These are phyloP conservation scores for Malassezia yamatoensis DNA, from an alignment of 1,284 basidiomycete genomes.

Conservation along the genomic window DNA sequence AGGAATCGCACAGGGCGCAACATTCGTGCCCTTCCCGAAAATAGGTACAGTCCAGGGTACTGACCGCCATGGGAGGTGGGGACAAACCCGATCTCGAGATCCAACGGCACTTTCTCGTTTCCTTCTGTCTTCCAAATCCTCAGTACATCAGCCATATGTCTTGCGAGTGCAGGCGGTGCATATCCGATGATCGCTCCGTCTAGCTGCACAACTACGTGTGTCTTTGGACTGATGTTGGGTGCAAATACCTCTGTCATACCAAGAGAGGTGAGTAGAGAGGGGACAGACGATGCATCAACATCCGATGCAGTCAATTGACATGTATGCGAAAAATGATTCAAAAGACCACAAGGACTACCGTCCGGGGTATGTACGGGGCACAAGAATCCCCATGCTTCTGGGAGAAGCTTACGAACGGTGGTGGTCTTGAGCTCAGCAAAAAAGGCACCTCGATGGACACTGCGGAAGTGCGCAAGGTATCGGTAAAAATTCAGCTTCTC, in stretches of 20 bases:
- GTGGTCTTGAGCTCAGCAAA: conserved; percentile 99
- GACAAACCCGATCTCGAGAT: conserved; percentile 90
- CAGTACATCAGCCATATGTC: conserved; percentile 69
- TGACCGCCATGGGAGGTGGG: conserved; percentile 84
- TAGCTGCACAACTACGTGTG: conserved; percentile 78
- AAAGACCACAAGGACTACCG: conserved; percentile 90
- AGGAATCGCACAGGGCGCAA: conserved; percentile 95
- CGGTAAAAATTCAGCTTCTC: conserved; percentile 99
- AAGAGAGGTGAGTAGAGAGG: conserved; percentile 68
- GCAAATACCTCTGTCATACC: conserved; percentile 90
- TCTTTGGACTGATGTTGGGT: conserved; percentile 63
- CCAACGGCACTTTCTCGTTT: conserved; percentile 65
- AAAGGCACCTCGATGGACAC: conserved; percentile 97
- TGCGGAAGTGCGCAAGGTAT: conserved; percentile 96
- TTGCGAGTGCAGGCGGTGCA: conserved; percentile 66
- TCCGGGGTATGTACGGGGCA: conserved; percentile 99
- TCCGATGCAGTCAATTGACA: conserved; percentile 80
- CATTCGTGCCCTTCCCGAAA: conserved; percentile 79
- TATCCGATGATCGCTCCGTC: conserved; percentile 95
- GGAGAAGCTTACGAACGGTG: conserved; percentile 87
- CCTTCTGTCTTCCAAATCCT: conserved; percentile 94
- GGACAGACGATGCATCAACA: conserved; percentile 67
- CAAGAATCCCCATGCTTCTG: conserved; percentile 98
- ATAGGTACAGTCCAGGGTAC: conserved; percentile 91
- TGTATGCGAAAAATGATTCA: conserved; percentile 90